Evolutionary conservation across 345 rosid species (phyloP).

Genomic region (Rhodamnia argentea): DNA sequence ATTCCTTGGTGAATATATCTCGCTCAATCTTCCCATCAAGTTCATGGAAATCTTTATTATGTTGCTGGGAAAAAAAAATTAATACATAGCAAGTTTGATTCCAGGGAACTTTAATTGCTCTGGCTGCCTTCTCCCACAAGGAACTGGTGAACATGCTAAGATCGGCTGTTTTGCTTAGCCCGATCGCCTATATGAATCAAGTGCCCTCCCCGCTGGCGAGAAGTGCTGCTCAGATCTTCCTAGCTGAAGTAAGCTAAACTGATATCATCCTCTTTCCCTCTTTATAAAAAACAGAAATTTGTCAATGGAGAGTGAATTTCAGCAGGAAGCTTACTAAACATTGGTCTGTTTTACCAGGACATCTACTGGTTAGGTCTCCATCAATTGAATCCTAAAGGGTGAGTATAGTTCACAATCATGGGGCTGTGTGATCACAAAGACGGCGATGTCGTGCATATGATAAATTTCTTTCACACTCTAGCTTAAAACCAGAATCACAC

Average conservation of each 20-base stretch:
- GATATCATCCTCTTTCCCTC: neutral
- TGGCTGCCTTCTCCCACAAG: conserved; percentile 28
- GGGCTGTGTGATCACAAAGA: neutral
- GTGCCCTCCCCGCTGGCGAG: conserved; percentile 9
- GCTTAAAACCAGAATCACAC: neutral
- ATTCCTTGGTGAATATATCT: conserved; percentile 18
- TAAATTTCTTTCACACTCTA: neutral
- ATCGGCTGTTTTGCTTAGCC: conserved; percentile 33
- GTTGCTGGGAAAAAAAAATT: neutral
- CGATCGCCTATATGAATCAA: conserved; percentile 28
- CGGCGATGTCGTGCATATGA: neutral
- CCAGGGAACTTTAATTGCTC: conserved; percentile 33
- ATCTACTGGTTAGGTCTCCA: conserved; percentile 29
- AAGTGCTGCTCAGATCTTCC: conserved; percentile 15
- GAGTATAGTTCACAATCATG: neutral
- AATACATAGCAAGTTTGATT: neutral
- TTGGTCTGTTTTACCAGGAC: conserved; percentile 8
- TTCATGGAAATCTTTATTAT: neutral
- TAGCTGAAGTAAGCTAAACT: conserved; percentile 14
- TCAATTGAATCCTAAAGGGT: conserved; percentile 30
- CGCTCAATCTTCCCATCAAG: neutral
- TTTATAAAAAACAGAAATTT: neutral
- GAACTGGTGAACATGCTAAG: conserved; percentile 13
- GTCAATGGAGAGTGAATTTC: neutral
- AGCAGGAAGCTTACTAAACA: neutral